A percentile compares a stretch with the other conserved stretches of the same genome.
These are phyloP conservation scores for Gossypium anomalum DNA, from an alignment of 345 rosid species.

Conservation along the genomic window DNA sequence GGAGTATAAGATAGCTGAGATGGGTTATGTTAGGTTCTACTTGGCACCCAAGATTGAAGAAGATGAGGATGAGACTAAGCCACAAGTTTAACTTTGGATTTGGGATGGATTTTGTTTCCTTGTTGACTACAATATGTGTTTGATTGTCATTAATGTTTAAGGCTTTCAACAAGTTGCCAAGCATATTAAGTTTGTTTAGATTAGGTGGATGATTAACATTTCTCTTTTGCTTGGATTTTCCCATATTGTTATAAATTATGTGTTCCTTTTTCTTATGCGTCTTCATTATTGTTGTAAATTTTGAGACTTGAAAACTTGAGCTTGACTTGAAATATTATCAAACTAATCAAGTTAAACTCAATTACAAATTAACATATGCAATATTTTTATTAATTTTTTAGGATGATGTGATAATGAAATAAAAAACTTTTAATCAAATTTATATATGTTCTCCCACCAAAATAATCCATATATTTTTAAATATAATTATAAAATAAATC, in stretches of 20 bases:
- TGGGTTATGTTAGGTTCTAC: constrained; percentile 92
- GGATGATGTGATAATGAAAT: too few species aligned
- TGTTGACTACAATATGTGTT: constrained; percentile 5
- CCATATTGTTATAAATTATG: background rate
- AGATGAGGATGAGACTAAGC: constrained; percentile 80
- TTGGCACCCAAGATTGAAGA: constrained; percentile 99
- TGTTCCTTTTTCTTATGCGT: background rate
- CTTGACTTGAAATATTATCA: too few species aligned
- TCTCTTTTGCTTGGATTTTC: constrained; percentile 1
- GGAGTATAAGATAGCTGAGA: constrained; percentile 97
- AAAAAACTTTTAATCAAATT: too few species aligned
- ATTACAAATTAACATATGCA: too few species aligned
- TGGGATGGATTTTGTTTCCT: background rate
- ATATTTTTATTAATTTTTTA: too few species aligned
- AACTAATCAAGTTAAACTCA: too few species aligned
- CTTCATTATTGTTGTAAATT: too few species aligned
- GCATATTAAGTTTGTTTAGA: background rate
- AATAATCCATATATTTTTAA: too few species aligned
- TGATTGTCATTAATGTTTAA: background rate
- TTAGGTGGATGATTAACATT: background rate
- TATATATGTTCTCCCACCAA: too few species aligned
- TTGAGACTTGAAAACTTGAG: too few species aligned
- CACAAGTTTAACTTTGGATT: constrained; percentile 19
- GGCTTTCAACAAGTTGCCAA: background rate
- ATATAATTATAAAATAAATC: too few species aligned